Evolutionary conservation across 2,329 filamentous ascomycete species (phyloP).

Genomic region (Macrophomina pseudophaseolina): DNA sequence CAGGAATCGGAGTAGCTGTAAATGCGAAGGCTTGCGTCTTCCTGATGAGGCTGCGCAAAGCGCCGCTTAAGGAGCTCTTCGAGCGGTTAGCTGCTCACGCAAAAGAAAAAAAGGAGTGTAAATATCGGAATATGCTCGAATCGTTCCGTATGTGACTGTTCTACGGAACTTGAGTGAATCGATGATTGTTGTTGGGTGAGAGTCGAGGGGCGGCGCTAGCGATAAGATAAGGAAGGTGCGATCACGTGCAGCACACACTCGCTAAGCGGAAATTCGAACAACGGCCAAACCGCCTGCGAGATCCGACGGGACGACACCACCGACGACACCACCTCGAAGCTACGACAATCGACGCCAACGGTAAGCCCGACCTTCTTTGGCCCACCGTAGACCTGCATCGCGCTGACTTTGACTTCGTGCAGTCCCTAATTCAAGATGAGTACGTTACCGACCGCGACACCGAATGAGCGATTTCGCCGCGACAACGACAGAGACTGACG

Average conservation of each 20-base stretch:
- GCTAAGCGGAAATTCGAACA: slow-evolving; percentile 25
- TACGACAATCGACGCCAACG: slow-evolving; percentile 27
- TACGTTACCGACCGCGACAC: slow-evolving; percentile 48
- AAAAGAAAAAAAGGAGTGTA: too few relatives aligned
- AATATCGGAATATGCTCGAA: too few relatives aligned
- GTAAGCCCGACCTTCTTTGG: slow-evolving; percentile 5
- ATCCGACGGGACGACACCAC: slow-evolving; percentile 27
- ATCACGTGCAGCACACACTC: slow-evolving; percentile 20
- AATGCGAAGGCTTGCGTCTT: too few relatives aligned
- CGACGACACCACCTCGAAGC: slow-evolving; percentile 28
- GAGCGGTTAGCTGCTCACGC: too few relatives aligned
- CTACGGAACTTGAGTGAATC: not conserved
- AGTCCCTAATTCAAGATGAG: slow-evolving; percentile 64
- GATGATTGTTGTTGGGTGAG: not conserved
- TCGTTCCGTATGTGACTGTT: too few relatives aligned
- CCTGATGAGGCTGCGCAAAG: too few relatives aligned
- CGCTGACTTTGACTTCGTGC: slow-evolving; percentile 20
- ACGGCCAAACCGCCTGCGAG: slow-evolving; percentile 22
- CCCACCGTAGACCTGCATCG: not conserved
- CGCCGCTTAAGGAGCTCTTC: too few relatives aligned
- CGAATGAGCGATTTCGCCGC: slow-evolving; percentile 31
- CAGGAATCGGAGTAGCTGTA: not conserved
- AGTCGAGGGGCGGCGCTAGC: slow-evolving; percentile 2
- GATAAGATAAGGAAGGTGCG: slow-evolving; percentile 2
- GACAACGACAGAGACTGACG: slow-evolving; percentile 49